Evolutionary conservation across 2,329 filamentous ascomycete species (phyloP).

Genomic region (Ophiostoma sp.): DNA sequence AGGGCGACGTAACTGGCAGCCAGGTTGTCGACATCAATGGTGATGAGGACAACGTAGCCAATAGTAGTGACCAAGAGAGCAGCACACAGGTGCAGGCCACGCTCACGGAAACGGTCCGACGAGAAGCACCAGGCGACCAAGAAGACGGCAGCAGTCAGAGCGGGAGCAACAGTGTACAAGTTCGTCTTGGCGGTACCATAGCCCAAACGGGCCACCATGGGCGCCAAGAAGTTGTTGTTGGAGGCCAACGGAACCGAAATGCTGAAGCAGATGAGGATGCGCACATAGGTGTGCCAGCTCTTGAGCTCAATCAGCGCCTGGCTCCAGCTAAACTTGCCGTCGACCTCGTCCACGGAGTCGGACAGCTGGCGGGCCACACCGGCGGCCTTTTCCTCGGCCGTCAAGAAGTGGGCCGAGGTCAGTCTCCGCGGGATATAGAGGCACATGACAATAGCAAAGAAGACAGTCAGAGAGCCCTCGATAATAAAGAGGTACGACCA

Average conservation of each 20-base stretch:
- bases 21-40: conserved; percentile 27
- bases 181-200: conserved; percentile 30
- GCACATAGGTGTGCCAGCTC: conserved; percentile 1
- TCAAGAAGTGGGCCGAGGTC: conserved; percentile 29
- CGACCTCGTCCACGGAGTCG: conserved; percentile 29
- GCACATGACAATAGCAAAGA: conserved; percentile 28
- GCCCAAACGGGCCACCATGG: conserved; percentile 28
- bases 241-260: conserved; percentile 27
- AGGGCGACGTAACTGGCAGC: conserved; percentile 30
- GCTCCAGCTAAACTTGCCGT: conserved; percentile 25
- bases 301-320: conserved; percentile 24
- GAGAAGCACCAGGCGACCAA: conserved; percentile 27
- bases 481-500: conserved; percentile 32
- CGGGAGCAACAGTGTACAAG: conserved; percentile 31
- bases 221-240: conserved; percentile 31
- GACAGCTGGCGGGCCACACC: conserved; percentile 28
- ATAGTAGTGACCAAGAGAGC: neutral
- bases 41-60: conserved; percentile 26
- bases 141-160: conserved; percentile 27
- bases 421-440: conserved; percentile 30
- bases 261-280: conserved; percentile 25
- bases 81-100: conserved; percentile 27
- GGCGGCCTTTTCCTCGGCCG: conserved; percentile 24
- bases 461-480: conserved; percentile 29
- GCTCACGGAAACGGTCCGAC: conserved; percentile 30